These are phyloP conservation scores for Hortiboletus flavorubellus DNA, from an alignment of 768 basidiomycete genomes.

Conservation along the genomic window DNA sequence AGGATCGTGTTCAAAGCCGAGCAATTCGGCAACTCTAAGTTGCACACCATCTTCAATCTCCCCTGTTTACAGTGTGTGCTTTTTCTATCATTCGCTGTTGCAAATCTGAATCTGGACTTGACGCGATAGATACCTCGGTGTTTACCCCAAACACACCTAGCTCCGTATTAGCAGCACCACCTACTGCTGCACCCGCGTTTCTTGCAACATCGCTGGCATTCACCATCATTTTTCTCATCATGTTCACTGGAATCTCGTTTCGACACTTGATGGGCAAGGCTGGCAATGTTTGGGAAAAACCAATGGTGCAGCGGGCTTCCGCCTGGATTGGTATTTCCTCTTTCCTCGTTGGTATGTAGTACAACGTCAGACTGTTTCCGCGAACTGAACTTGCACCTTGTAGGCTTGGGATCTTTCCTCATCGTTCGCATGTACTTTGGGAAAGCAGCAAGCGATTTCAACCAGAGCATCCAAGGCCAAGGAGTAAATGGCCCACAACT, in stretches of 20 bases:
- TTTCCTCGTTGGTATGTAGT: conserved; percentile 61
- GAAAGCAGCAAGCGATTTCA: conserved; percentile 77
- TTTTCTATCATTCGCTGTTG: background rate
- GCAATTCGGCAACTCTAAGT: conserved; percentile 45
- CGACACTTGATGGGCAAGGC: conserved; percentile 60
- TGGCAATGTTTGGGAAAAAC: conserved; percentile 49
- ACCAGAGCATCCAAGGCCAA: conserved; percentile 51
- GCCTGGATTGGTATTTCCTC: conserved; percentile 77
- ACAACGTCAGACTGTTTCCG: background rate
- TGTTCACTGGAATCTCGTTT: conserved; percentile 63
- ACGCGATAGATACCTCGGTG: conserved; percentile 54
- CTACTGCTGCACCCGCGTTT: conserved; percentile 57
- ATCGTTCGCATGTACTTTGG: conserved; percentile 80
- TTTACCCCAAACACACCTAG: conserved; percentile 56
- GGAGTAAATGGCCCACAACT: conserved; percentile 56
- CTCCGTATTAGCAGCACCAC: conserved; percentile 56
- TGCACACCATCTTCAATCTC: conserved; percentile 56
- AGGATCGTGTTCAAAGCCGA: conserved; percentile 67
- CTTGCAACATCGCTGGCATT: conserved; percentile 59
- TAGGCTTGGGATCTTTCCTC: conserved; percentile 67
- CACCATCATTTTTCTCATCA: conserved; percentile 59
- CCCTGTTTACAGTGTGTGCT: conserved; percentile 57
- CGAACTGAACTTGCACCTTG: background rate
- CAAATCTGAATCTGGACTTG: background rate
- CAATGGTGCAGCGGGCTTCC: conserved; percentile 52